phyloP scores from a whole-genome alignment of 306 rosid genomes.

The Pterocarpus macrocarpus region DNA sequence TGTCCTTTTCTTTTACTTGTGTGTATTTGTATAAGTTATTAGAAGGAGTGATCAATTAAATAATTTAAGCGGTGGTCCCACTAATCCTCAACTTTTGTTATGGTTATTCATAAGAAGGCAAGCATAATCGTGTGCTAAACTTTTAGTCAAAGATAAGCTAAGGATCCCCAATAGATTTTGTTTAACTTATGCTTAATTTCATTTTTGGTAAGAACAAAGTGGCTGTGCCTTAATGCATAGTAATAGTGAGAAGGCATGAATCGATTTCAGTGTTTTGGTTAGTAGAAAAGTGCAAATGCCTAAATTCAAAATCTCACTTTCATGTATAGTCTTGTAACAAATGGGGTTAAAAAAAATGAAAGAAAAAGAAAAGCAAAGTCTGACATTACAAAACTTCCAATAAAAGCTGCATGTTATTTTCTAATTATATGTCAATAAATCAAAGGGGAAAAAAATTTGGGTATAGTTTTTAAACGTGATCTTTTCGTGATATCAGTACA shows the following conservation, averaged over 20 bases:
- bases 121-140: constrained; percentile 52
- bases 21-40: background rate
- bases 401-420: background rate
- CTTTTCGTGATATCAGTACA: too few relatives aligned
- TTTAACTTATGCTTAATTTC: background rate
- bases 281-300: background rate
- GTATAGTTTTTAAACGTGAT: too few relatives aligned
- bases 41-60: background rate
- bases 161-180: constrained; percentile 39
- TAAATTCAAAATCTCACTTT: too few relatives aligned
- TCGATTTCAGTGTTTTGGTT: background rate
- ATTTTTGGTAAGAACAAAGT: background rate
- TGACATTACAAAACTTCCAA: too few relatives aligned
- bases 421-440: background rate
- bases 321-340: too few relatives aligned
- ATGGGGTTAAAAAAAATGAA: too few relatives aligned
- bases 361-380: too few relatives aligned
- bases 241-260: background rate
- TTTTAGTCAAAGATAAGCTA: constrained; percentile 54
- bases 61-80: constrained; percentile 38
- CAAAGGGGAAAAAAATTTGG: background rate
- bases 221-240: too few relatives aligned
- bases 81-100: background rate
- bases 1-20: background rate
- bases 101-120: constrained; percentile 22